Evolutionary conservation across 345 rosid genomes (phyloP), one percentile per base, ranked within the genome.

Genomic region (Murraya koenigii): DNA sequence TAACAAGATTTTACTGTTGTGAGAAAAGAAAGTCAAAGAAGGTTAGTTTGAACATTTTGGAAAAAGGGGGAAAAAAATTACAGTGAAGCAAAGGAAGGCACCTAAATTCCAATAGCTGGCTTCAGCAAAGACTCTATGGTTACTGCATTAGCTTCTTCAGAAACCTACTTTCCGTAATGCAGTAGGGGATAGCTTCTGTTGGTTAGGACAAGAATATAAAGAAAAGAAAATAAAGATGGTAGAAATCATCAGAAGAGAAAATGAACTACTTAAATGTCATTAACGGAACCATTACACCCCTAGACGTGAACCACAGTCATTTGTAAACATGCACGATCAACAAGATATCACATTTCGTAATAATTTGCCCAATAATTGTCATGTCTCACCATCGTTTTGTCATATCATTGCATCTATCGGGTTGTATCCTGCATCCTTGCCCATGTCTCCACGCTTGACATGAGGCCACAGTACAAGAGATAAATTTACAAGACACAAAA

Each of bases 401-500:
- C 60, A 33, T 35, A 72, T 56, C 32, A 55, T 15, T 52, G 39
- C 44, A 70, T 14, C 30, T 33, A 71, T 54, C 4, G 20, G 44
- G 19, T 30, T 9, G 4, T 72, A 36, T 8, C 33, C 36, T 49
- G 9, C 56, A 39, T 2, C 19, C 30, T 39, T 14, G 54, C 38
- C 41, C 25, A 71, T 9, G 10, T 55, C 75, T 33, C 38, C 14
- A 9, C 26, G n/a, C 32, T 79, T 59, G 30, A 68, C 26, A 36
- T 33, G n/a, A 36, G n/a, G 32, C 23, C 71, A 55, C 9, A 14
- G 25, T 60, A 38, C 28, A 68, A 41, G 68, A 70, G 14, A 74
- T 32, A 66, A 66, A 66, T 26, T 67, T 49, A 68, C 54, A 74
- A 47, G 60, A 44, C 32, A 32, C 28, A 74, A 63, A 63, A 63